Evolutionary conservation across 176 grass and related monocot species (phyloP).

Genomic region (Poa pratensis): DNA sequence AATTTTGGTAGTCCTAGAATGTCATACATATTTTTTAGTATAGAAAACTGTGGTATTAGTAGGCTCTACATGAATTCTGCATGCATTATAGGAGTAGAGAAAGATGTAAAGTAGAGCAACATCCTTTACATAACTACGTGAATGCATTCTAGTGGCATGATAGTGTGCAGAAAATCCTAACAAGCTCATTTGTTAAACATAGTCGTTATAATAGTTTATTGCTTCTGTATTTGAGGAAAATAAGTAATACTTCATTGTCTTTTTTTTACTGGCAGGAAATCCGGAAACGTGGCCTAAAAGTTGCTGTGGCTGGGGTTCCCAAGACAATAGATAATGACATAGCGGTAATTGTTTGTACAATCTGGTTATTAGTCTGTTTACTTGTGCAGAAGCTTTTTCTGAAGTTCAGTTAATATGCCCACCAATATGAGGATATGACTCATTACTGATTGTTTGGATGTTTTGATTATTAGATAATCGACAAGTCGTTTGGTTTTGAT

Average conservation of each 20-base stretch:
- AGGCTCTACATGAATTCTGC: background rate
- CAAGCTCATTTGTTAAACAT: background rate
- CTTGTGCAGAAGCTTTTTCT: background rate
- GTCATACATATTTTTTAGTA: background rate
- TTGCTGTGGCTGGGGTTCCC: slow-evolving; percentile 71
- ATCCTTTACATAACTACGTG: background rate
- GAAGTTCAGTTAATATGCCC: slow-evolving; percentile 18
- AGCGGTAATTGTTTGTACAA: slow-evolving; percentile 50
- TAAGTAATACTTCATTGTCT: slow-evolving; percentile 2
- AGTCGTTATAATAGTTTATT: background rate
- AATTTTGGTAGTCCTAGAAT: background rate
- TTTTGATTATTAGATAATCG: slow-evolving; percentile 79
- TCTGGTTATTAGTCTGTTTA: slow-evolving; percentile 20
- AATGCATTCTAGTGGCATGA: background rate
- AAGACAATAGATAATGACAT: slow-evolving; percentile 97
- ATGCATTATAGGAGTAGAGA: background rate
- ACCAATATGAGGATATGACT: background rate
- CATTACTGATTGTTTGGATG: slow-evolving; percentile 5
- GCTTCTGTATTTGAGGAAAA: background rate
- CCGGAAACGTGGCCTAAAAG: slow-evolving; percentile 74
- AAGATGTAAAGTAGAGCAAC: background rate
- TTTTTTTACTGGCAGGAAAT: slow-evolving; percentile 68
- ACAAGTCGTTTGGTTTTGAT: slow-evolving; percentile 99
- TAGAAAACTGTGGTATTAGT: background rate
- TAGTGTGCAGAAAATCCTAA: background rate